phyloP scores from a whole-genome alignment of 2,329 filamentous ascomycete species.

The Scedosporium aurantiacum region DNA sequence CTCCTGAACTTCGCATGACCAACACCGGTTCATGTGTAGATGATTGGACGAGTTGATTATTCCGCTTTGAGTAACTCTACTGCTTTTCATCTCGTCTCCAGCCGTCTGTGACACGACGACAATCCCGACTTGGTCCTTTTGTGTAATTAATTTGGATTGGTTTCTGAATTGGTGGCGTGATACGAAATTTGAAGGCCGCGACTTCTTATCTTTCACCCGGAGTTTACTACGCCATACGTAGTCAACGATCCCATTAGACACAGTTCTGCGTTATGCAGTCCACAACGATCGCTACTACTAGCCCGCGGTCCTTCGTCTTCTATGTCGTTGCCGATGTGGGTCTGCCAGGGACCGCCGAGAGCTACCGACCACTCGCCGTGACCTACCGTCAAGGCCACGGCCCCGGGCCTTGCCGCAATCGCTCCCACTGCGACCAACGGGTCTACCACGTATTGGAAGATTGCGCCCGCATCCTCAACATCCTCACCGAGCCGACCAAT shows the following conservation, averaged over 20 bases:
- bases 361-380: constrained; percentile 5
- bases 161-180: too few relatives aligned
- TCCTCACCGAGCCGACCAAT: background rate
- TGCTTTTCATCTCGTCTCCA: too few relatives aligned
- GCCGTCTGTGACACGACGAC: too few relatives aligned
- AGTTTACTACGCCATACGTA: too few relatives aligned
- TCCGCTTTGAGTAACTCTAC: too few relatives aligned
- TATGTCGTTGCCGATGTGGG: constrained; percentile 5
- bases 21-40: too few relatives aligned
- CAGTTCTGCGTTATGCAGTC: background rate
- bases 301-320: constrained; percentile 6
- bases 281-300: background rate
- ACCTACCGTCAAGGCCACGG: constrained; percentile 6
- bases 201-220: too few relatives aligned
- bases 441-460: constrained; percentile 1
- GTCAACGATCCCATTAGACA: background rate
- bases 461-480: background rate
- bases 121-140: too few relatives aligned
- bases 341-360: background rate
- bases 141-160: too few relatives aligned
- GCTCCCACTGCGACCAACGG: background rate
- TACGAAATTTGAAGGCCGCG: too few relatives aligned
- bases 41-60: too few relatives aligned
- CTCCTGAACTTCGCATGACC: too few relatives aligned
- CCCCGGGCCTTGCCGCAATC: background rate